A percentile compares a stretch with the other conserved stretches of the same genome.
phyloP scores from a whole-genome alignment of 768 basidiomycete species.

The Clitopilus hobsonii region DNA sequence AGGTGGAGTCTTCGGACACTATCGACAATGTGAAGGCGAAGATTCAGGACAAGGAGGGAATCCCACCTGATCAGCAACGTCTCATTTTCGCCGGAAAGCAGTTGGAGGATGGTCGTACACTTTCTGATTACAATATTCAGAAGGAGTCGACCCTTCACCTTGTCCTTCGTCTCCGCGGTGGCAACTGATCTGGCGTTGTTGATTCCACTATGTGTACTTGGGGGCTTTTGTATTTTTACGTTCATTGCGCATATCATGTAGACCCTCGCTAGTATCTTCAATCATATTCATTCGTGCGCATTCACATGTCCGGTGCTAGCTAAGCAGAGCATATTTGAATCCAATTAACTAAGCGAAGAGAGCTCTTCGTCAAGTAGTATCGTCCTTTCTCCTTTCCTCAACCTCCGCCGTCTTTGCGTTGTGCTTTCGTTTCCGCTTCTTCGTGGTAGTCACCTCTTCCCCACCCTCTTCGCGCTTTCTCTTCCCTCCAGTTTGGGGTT shows the following conservation, averaged over 20 bases:
- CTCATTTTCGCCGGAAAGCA: constrained; percentile 94
- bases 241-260: background rate
- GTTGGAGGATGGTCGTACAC: constrained; percentile 88
- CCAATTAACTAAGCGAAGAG: background rate
- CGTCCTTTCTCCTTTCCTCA: constrained; percentile 14
- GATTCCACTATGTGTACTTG: background rate
- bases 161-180: constrained; percentile 68
- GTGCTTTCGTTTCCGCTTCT: constrained; percentile 25
- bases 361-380: background rate
- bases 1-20: constrained; percentile 90
- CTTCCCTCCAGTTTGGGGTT: constrained; percentile 4
- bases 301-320: background rate
- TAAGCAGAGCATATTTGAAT: background rate
- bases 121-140: constrained; percentile 81
- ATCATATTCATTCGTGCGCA: background rate
- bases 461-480: constrained; percentile 4
- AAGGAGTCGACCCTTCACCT: constrained; percentile 75
- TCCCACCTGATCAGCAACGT: constrained; percentile 84
- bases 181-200: constrained; percentile 24
- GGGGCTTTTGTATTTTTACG: background rate
- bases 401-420: constrained; percentile 38
- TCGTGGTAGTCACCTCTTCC: background rate
- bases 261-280: background rate
- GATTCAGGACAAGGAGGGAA: constrained; percentile 82
- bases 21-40: constrained; percentile 88